phyloP scores from a whole-genome alignment of 1,139 yeast genomes.

The Zhuliangozyma blackwelliae region DNA sequence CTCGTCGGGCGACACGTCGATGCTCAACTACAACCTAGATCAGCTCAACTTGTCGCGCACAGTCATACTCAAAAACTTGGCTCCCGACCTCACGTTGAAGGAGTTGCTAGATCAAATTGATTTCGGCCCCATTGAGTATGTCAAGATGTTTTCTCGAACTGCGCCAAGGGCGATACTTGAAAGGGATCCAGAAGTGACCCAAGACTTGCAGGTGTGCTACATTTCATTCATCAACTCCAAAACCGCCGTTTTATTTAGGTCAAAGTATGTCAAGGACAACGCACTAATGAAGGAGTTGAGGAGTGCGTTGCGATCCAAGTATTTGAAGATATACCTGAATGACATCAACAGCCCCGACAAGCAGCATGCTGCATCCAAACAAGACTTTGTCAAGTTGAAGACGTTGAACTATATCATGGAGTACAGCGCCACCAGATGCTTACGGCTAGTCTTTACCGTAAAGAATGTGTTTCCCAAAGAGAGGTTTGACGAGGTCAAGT shows the following conservation, averaged over 20 bases:
- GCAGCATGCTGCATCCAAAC: conserved; percentile 9
- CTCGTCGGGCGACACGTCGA: conserved; percentile 2
- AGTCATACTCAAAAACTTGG: conserved; percentile 30
- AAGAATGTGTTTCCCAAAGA: conserved; percentile 6
- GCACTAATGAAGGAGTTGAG: conserved; percentile 25
- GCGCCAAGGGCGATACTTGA: conserved; percentile 21
- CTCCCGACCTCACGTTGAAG: conserved; percentile 22
- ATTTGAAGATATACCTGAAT: conserved; percentile 29
- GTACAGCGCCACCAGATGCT: conserved; percentile 36
- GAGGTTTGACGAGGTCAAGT: conserved; percentile 2
- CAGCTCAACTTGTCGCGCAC: conserved; percentile 27
- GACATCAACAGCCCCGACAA: conserved; percentile 12
- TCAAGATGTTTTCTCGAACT: conserved; percentile 31
- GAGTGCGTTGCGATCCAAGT: conserved; percentile 23
- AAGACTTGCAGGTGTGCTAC: conserved; percentile 26
- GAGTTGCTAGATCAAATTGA: conserved; percentile 34
- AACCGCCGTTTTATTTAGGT: conserved; percentile 30
- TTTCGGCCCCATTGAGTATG: conserved; percentile 43
- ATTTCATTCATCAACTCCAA: conserved; percentile 40
- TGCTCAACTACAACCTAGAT: conserved; percentile 5
- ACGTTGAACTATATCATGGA: conserved; percentile 42
- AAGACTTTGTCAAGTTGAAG: conserved; percentile 38
- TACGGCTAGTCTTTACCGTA: conserved; percentile 18
- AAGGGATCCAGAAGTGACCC: conserved; percentile 14
- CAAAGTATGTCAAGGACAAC: conserved; percentile 28